phyloP scores from a whole-genome alignment of 129 eudicot species.

The Arctium lappa region DNA sequence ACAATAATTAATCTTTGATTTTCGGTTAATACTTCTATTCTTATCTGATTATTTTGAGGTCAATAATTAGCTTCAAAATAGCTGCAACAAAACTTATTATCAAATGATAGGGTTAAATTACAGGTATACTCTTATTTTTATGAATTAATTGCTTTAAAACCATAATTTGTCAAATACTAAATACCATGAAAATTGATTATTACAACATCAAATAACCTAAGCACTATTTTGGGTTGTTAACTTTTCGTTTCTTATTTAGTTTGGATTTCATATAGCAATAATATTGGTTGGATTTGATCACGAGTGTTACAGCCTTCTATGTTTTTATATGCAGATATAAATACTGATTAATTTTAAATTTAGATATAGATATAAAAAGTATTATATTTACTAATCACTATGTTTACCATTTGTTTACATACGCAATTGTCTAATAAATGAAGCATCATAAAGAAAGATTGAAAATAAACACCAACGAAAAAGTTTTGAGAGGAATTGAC shows the following conservation, averaged over 20 bases:
- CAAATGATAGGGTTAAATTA: neutral
- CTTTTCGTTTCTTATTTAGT: no score
- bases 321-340: neutral
- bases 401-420: neutral
- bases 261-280: neutral
- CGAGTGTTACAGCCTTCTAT: neutral
- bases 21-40: no score
- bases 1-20: no score
- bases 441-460: neutral
- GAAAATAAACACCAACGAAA: neutral
- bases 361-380: neutral
- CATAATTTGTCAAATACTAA: no score
- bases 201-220: neutral
- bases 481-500: neutral
- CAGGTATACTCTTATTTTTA: neutral
- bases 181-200: neutral
- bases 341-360: no score
- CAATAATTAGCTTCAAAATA: no score
- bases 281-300: neutral
- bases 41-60: no score
- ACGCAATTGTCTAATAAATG: neutral
- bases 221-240: neutral
- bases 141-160: no score
- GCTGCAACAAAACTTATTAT: no score
- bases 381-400: neutral